Percentiles rank a stretch among this genome's conserved stretches.
Evolutionary conservation across 2,329 filamentous ascomycete genomes (phyloP).

Genomic region (Mariannaea elegans): DNA sequence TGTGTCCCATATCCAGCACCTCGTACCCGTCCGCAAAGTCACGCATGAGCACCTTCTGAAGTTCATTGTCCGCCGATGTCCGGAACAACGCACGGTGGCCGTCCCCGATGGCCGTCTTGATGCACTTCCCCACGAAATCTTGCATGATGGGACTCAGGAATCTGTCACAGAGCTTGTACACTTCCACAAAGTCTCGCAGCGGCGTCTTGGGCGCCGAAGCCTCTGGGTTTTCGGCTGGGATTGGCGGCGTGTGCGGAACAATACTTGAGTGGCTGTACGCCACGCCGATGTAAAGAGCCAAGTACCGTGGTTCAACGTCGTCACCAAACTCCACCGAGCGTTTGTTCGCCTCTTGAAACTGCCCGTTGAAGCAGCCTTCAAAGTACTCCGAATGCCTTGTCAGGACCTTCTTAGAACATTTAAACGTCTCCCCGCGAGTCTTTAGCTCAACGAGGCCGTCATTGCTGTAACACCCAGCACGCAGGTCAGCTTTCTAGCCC

Average conservation of each 20-base stretch:
- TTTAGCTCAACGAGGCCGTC: constrained; percentile 44
- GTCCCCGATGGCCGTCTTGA: constrained; percentile 42
- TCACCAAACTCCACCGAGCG: constrained; percentile 41
- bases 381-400: constrained; percentile 48
- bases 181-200: constrained; percentile 46
- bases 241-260: constrained; percentile 40
- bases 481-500: constrained; percentile 4
- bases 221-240: constrained; percentile 38
- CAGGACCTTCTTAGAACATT: constrained; percentile 43
- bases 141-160: constrained; percentile 45
- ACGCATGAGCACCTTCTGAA: constrained; percentile 43
- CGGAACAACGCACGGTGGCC: constrained; percentile 46
- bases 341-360: constrained; percentile 41
- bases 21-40: constrained; percentile 49
- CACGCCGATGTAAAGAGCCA: constrained; percentile 47
- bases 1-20: constrained; percentile 38
- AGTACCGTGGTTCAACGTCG: constrained; percentile 45
- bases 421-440: constrained; percentile 42
- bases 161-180: constrained; percentile 49
- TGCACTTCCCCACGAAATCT: constrained; percentile 42
- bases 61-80: constrained; percentile 34
- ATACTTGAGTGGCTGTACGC: constrained; percentile 48
- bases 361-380: constrained; percentile 38
- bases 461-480: constrained; percentile 32
- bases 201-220: constrained; percentile 37